Evolutionary conservation across 2,329 filamentous ascomycete species (phyloP).

Genomic region (Tolypocladium paradoxum): DNA sequence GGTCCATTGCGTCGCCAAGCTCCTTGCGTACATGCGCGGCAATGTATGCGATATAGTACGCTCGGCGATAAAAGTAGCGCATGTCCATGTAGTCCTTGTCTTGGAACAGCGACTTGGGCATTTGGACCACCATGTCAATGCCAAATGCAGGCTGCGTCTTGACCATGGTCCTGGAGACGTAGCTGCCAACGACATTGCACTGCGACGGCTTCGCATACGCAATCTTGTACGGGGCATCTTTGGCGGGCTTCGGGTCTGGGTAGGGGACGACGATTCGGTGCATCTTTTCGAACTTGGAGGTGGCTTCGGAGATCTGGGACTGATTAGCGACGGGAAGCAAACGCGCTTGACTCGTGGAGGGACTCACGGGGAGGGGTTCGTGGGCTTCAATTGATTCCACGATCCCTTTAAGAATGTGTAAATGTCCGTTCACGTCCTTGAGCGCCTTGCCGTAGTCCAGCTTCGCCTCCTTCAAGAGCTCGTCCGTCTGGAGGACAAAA

Average conservation of each 20-base stretch:
- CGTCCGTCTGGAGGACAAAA: slow-evolving; percentile 49
- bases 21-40: slow-evolving; percentile 56
- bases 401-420: slow-evolving; percentile 40
- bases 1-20: slow-evolving; percentile 39
- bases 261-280: slow-evolving; percentile 69
- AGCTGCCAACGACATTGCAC: slow-evolving; percentile 84
- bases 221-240: slow-evolving; percentile 72
- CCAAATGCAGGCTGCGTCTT: slow-evolving; percentile 48
- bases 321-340: slow-evolving; percentile 5
- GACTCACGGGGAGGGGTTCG: slow-evolving; percentile 37
- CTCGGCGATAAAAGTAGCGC: slow-evolving; percentile 88
- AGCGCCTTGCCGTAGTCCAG: slow-evolving; percentile 40
- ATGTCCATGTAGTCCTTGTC: slow-evolving; percentile 91
- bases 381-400: slow-evolving; percentile 41
- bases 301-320: slow-evolving; percentile 57
- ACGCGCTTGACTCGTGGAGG: background rate
- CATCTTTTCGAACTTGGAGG: slow-evolving; percentile 53
- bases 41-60: slow-evolving; percentile 81
- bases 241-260: slow-evolving; percentile 65
- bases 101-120: slow-evolving; percentile 72
- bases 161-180: slow-evolving; percentile 63
- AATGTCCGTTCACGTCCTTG: slow-evolving; percentile 33
- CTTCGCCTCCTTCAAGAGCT: slow-evolving; percentile 44
- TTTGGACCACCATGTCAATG: slow-evolving; percentile 78
- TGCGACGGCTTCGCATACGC: slow-evolving; percentile 64